Evolutionary conservation across 345 rosid species (phyloP), one percentile per base, ranked within the genome.

Genomic region (Leavenworthia alabamica): DNA sequence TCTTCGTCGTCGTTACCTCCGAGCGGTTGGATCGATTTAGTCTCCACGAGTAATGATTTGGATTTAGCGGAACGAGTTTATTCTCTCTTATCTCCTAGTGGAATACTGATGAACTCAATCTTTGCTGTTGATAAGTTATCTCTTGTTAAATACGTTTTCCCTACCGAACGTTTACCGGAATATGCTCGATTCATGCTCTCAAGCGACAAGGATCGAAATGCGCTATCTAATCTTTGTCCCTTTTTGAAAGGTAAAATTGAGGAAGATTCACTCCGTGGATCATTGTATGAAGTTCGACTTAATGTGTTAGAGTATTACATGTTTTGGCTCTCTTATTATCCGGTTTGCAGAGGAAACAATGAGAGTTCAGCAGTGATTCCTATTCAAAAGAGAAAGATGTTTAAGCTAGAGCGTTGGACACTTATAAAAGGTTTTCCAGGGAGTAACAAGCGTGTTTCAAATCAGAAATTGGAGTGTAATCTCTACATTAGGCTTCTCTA

Each of bases 251-350:
- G 80, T 75, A 92, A 76, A 72, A 48, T 81, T 10, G 73, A 72
- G 66, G 90, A 82, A 46, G 89, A 86, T 51, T 68, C 82, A 7
- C 44, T 62, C 62, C 79, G 79, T 27, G 86, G 85, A 10, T 76
- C 86, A 24, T 59, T 64, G 3, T 75, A 47, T 68, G 88, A 84
- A 56, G 79, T 92, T 59, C 85, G 86, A 37, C 70, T 89, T 17
- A 82, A 83, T 54, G 86, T 91, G 58, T 83, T 91, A 4, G 91
- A 91, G 72, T 91, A 91, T 66, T 91, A 72, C 74, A 64, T 91
- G 84, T 91, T 88, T 71, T 88, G 98, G 98, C 81, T 86, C 75
- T 88, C 94, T 33, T 91, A 91, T 70, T 86, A 88, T 68, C 98
- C 98, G 1, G 76, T 84, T 47, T 82, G 85, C 58, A 83, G 80